Base-by-base conservation (phyloP, 2,329 filamentous ascomycete species). In the Pseudogymnoascus sp. region DNA sequence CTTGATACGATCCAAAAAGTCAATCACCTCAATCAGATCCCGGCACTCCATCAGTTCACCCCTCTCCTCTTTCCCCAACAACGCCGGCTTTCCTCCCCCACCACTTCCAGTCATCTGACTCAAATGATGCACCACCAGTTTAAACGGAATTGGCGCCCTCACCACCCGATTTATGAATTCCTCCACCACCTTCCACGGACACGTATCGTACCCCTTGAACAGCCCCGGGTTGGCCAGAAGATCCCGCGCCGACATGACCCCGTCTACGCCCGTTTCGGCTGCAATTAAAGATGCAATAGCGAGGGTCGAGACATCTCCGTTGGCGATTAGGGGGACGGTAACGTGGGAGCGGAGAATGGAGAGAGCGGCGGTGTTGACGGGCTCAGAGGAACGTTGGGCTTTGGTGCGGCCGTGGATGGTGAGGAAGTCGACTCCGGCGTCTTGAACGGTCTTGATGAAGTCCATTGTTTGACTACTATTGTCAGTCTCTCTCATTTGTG, bases 191-290 rank as follows among this genome's bases (percentile, higher is more conserved):
- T 83, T 79, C 81, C 83, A 86, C 1, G 85, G 81, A 65, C 85
- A 87, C 21, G 78, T 73, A 4, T 79, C 73, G 68, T 80, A 69
- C 2, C 52, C 83, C 0, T 83, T 80, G 72, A 87, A 90, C 59
- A 90, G 74, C 3, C 85, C 83, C 1, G 87, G 87, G 72, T 90
- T 89, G 67, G 84, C 78, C 43, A 90, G 79, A 2, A 90, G 77
- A 7, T 85, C 87, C 58, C 87, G 80, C 6, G 87, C 87, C 19
- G 87, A 84, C 87, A 90, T 90, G 62, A 90, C 81, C 37, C 87
- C 85, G 1, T 81, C 74, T 6, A 86, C 77, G 35, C 80, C 76
- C 4, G 68, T 68, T 14, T 49, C 29, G 3, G 60, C 16, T 0
- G 79, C 82, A 41, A 78, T 74, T 31, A 71, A 63, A 2, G 64